Base-by-base conservation (phyloP, 2,329 filamentous ascomycete genomes). In the Cladosporium sp. region DNA sequence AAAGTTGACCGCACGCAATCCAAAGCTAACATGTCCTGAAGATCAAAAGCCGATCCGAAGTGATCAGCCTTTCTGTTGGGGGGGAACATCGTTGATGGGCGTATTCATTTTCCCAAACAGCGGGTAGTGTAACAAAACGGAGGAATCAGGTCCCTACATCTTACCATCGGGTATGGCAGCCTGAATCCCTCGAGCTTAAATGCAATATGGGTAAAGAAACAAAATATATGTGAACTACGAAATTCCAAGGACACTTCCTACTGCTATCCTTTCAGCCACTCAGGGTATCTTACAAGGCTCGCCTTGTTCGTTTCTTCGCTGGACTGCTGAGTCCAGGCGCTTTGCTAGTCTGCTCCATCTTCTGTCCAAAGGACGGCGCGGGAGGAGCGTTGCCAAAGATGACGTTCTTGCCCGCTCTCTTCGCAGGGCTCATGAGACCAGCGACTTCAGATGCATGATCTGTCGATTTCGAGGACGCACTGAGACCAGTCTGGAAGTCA, bases 251-350 rank as follows among this genome's bases (percentile, higher is more conserved):
- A 18, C 33, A 11, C 19, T n/a, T 36, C 33, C 19, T 7, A 36
- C 15, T 36, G n/a, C 33, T 36, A 36, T 18, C 33, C 8, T 18
- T 36, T 11, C 33, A 36, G n/a, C 19, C 33, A 18, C 15, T n/a
- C 33, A 36, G 4, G n/a, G 12, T 36, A 18, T n/a, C 12, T n/a
- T 50, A 50, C 20, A 49, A 33, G 8, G 29, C 38, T 27, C 52
- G 68, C 70, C 2, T 68, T 66, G 50, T 70, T 41, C 53, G 43
- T 55, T 60, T 62, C 53, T 61, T 71, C 16, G 63, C 55, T 27
- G 55, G 55, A 51, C 55, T 57, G 15, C 46, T 53, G 12, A 53
- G 32, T 8, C 60, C 55, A 19, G 52, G 50, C 13, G 50, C 30
- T n/a, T 47, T 43, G 2, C 47, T 50, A 16, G 46, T 50, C 13